Evolutionary conservation across 2,329 filamentous ascomycete species (phyloP).

Genomic region (Seiridium unicorne): DNA sequence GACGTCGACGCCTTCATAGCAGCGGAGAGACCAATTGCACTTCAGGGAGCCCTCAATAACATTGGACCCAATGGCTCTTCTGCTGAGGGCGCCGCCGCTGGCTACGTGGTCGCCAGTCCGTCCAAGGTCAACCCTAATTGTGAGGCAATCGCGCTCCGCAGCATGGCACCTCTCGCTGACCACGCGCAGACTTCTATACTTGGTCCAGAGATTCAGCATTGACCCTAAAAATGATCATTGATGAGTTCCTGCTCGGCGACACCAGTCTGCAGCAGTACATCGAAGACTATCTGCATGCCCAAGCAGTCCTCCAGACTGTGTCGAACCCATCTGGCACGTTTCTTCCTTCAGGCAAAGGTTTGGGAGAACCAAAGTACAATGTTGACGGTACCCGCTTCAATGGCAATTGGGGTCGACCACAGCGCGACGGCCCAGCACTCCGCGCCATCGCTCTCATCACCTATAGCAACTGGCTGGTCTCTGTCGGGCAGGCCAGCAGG

Average conservation of each 20-base stretch:
- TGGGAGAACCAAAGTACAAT: slow-evolving; percentile 57
- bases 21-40: slow-evolving; percentile 42
- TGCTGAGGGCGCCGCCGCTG: slow-evolving; percentile 43
- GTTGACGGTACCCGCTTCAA: slow-evolving; percentile 49
- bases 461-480: slow-evolving; percentile 51
- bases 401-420: slow-evolving; percentile 56
- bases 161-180: neutral
- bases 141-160: slow-evolving; percentile 25
- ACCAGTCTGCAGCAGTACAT: slow-evolving; percentile 41
- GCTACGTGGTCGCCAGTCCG: slow-evolving; percentile 55
- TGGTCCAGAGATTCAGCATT: slow-evolving; percentile 57
- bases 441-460: slow-evolving; percentile 54
- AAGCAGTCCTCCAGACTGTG: slow-evolving; percentile 50
- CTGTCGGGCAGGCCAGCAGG: slow-evolving; percentile 36
- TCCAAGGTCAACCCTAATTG: slow-evolving; percentile 53
- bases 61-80: slow-evolving; percentile 50
- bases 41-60: slow-evolving; percentile 53
- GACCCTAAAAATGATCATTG: slow-evolving; percentile 49
- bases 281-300: slow-evolving; percentile 50
- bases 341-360: slow-evolving; percentile 42
- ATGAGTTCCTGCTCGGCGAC: slow-evolving; percentile 48
- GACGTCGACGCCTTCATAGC: slow-evolving; percentile 33
- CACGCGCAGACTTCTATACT: slow-evolving; percentile 50
- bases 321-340: slow-evolving; percentile 49
- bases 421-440: slow-evolving; percentile 59